phyloP scores from a whole-genome alignment of 805 yeast genomes.

The Kluyveromyces nonfermentans region DNA sequence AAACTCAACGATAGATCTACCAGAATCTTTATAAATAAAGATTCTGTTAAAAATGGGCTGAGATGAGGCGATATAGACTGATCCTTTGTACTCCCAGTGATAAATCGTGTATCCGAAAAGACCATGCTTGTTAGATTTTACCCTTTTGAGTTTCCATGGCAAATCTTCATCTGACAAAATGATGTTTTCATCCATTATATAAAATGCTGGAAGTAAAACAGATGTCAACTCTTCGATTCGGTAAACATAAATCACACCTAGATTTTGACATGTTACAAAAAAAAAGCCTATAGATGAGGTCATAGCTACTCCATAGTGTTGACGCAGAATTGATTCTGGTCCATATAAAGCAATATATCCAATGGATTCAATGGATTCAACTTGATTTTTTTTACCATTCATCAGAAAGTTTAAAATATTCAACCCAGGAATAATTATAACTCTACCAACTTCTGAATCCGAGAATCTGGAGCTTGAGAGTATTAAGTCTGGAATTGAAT shows the following conservation, averaged over 20 bases:
- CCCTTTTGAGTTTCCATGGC: conserved; percentile 6
- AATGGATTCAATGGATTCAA: neutral
- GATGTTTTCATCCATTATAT: conserved; percentile 8
- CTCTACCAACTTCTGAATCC: conserved; percentile 16
- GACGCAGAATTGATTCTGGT: conserved; percentile 11
- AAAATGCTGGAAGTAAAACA: conserved; percentile 10
- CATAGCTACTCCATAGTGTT: conserved; percentile 17
- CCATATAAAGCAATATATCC: conserved; percentile 7
- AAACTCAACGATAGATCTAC: conserved; percentile 6
- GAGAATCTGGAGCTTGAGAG: conserved; percentile 39
- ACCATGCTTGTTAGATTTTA: conserved; percentile 14
- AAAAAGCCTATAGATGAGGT: conserved; percentile 10
- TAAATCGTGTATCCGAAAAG: conserved; percentile 16
- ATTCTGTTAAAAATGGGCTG: conserved; percentile 17
- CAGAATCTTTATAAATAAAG: conserved; percentile 13
- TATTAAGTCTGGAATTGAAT: conserved; percentile 34
- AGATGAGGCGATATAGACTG: conserved; percentile 14
- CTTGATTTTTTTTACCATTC: neutral
- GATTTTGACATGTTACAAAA: conserved; percentile 15
- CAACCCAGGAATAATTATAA: conserved; percentile 9
- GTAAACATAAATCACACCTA: conserved; percentile 15
- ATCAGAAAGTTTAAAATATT: conserved; percentile 13
- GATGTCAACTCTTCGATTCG: conserved; percentile 6
- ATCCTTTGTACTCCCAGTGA: conserved; percentile 8
- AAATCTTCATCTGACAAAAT: conserved; percentile 6